phyloP scores from a whole-genome alignment of 164 flowering plant species.

The Nymphaea thermarum region DNA sequence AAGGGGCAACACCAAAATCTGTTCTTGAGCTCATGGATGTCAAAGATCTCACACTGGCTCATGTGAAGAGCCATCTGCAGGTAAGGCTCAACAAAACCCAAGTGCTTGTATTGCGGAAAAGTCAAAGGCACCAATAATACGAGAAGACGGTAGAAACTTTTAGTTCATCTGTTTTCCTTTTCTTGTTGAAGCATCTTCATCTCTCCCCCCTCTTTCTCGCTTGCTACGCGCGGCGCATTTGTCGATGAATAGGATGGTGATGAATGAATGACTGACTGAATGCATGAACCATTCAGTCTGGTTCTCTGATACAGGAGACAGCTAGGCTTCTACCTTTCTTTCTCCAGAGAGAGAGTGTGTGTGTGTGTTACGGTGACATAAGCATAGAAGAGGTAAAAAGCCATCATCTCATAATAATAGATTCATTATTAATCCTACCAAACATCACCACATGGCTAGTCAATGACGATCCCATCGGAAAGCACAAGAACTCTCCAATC shows the following conservation, averaged over 20 bases:
- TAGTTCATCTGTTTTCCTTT: not conserved
- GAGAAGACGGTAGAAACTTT: not conserved
- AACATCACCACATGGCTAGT: conserved; percentile 17
- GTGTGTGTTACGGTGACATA: conserved; percentile 8
- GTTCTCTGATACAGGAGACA: conserved; percentile 17
- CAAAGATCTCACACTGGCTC: conserved; percentile 68
- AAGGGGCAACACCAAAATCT: conserved; percentile 75
- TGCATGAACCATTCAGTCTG: conserved; percentile 14
- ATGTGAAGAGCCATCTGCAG: conserved; percentile 74
- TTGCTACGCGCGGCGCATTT: conserved; percentile 21
- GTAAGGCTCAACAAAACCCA: conserved; percentile 14
- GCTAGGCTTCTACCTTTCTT: conserved; percentile 7
- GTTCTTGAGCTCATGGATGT: conserved; percentile 80
- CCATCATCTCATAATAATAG: conserved; percentile 61
- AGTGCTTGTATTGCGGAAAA: not conserved
- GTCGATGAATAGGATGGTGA: conserved; percentile 21
- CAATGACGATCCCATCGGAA: not conserved
- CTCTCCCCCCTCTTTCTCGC: conserved; percentile 7
- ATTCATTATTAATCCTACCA: conserved; percentile 21
- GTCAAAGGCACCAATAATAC: not conserved
- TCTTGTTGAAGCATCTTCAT: not conserved
- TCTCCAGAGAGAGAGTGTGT: conserved; percentile 9
- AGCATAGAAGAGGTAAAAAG: conserved; percentile 25
- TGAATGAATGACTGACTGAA: conserved; percentile 16
- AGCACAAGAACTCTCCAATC: conserved; percentile 12